Percentiles rank a stretch among this genome's conserved stretches.
These are phyloP conservation scores for Ophiocordyceps polyrhachis-furcata DNA, from an alignment of 2,329 filamentous ascomycete genomes.

Conservation along the genomic window DNA sequence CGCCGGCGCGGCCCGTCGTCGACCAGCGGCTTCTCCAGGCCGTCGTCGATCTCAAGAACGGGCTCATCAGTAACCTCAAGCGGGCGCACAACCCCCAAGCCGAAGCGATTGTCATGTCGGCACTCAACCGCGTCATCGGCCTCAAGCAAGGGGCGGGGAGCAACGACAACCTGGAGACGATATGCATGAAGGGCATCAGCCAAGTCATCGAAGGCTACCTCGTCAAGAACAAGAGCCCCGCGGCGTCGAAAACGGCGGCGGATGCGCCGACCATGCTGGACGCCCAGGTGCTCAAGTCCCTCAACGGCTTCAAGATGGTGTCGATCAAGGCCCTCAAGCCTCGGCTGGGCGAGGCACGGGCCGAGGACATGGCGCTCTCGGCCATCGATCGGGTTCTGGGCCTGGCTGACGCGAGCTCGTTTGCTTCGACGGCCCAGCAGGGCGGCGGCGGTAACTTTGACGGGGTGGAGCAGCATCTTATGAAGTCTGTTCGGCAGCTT, in stretches of 20 bases:
- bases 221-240: slow-evolving; percentile 16
- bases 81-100: slow-evolving; percentile 22
- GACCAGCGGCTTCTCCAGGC: slow-evolving; percentile 23
- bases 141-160: slow-evolving; percentile 25
- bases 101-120: slow-evolving; percentile 31
- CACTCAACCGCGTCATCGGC: slow-evolving; percentile 30
- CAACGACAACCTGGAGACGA: slow-evolving; percentile 26
- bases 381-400: slow-evolving; percentile 32
- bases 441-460: slow-evolving; percentile 14
- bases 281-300: slow-evolving; percentile 20
- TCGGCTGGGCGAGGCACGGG: slow-evolving; percentile 20
- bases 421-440: slow-evolving; percentile 14
- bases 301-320: slow-evolving; percentile 26
- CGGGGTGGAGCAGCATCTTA: slow-evolving; percentile 21
- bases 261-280: slow-evolving; percentile 14
- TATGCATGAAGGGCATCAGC: slow-evolving; percentile 24
- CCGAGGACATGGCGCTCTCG: slow-evolving; percentile 28
- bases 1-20: slow-evolving; percentile 18
- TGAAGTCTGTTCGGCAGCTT: slow-evolving; percentile 20
- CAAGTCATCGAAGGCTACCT: slow-evolving; percentile 27
- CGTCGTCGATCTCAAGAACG: slow-evolving; percentile 26
- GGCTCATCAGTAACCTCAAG: slow-evolving; percentile 25
- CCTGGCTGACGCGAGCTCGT: slow-evolving; percentile 24
- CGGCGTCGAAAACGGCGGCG: slow-evolving; percentile 3
- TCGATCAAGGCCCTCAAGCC: slow-evolving; percentile 22